These are phyloP conservation scores for Colletotrichum orbiculare DNA, from an alignment of 2,329 filamentous ascomycete species.

Conservation along the genomic window DNA sequence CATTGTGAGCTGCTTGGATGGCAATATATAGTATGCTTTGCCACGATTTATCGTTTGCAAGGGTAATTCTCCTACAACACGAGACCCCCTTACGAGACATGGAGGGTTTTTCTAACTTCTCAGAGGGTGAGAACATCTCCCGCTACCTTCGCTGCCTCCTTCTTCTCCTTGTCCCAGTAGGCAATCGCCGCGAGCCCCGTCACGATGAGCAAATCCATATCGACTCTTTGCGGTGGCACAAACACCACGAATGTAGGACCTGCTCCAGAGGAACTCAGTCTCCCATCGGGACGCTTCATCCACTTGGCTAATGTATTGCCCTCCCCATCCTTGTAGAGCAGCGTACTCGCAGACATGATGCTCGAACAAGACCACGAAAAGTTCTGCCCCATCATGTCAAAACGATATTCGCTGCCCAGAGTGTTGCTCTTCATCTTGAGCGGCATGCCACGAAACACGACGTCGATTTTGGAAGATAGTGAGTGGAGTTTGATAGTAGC, in stretches of 20 bases:
- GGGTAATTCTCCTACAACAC: too few species aligned
- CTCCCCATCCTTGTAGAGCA: conserved; percentile 18
- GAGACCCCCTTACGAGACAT: not conserved
- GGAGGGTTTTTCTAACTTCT: not conserved
- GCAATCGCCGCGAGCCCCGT: conserved; percentile 23
- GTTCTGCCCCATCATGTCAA: conserved; percentile 2
- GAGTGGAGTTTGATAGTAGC: conserved; percentile 17
- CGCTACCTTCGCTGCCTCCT: not conserved
- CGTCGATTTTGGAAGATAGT: conserved; percentile 24
- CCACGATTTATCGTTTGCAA: too few species aligned
- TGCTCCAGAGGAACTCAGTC: not conserved
- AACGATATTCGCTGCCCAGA: conserved; percentile 9
- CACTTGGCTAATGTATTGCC: conserved; percentile 20
- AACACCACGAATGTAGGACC: conserved; percentile 30
- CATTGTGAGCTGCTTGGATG: too few species aligned
- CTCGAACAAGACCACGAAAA: conserved; percentile 23
- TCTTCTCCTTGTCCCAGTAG: conserved; percentile 25
- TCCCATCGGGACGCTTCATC: conserved; percentile 17
- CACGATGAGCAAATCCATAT: conserved; percentile 31
- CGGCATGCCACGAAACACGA: conserved; percentile 23
- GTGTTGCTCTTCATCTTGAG: conserved; percentile 30
- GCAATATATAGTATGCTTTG: too few species aligned
- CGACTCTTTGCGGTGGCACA: conserved; percentile 29
- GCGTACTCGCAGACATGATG: conserved; percentile 11
- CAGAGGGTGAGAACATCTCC: not conserved